Evolutionary conservation across 2,329 filamentous ascomycete species (phyloP).

Genomic region (Zymoseptoria passerinii): DNA sequence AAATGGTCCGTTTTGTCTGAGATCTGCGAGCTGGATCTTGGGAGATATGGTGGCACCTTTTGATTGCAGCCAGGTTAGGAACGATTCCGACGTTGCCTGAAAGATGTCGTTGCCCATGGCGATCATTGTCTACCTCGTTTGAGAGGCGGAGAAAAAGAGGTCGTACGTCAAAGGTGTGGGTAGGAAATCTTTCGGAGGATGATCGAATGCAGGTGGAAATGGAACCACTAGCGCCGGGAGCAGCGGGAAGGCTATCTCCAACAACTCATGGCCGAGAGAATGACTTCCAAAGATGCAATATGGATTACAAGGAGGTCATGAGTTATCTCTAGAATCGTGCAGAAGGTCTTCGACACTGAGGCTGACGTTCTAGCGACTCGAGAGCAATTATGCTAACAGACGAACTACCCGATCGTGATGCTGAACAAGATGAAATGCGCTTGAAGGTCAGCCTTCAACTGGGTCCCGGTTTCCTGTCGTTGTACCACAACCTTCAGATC

Average conservation of each 20-base stretch:
- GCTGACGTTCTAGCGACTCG: not conserved
- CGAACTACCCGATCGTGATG: not conserved
- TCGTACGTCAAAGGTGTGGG: not conserved
- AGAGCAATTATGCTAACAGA: too few relatives aligned
- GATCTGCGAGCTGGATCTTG: slow-evolving; percentile 51
- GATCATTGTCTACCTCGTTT: not conserved
- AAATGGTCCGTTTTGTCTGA: slow-evolving; percentile 38
- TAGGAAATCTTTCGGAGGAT: not conserved
- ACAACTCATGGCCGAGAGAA: not conserved
- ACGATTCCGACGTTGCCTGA: slow-evolving; percentile 41
- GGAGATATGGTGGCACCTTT: slow-evolving; percentile 47
- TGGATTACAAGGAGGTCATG: not conserved
- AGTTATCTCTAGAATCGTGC: not conserved
- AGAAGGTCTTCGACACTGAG: not conserved
- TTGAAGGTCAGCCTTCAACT: not conserved
- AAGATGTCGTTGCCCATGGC: slow-evolving; percentile 22
- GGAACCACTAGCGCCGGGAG: not conserved
- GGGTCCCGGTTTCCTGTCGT: not conserved
- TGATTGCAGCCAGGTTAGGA: slow-evolving; percentile 50
- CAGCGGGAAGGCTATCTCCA: not conserved
- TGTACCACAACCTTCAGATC: slow-evolving; percentile 29
- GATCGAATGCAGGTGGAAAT: not conserved
- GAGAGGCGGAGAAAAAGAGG: not conserved
- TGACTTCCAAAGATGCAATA: not conserved
- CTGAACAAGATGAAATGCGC: slow-evolving; percentile 2